phyloP scores from a whole-genome alignment of 192 early-diverging fungal species.

The Phycomyces nitens region DNA sequence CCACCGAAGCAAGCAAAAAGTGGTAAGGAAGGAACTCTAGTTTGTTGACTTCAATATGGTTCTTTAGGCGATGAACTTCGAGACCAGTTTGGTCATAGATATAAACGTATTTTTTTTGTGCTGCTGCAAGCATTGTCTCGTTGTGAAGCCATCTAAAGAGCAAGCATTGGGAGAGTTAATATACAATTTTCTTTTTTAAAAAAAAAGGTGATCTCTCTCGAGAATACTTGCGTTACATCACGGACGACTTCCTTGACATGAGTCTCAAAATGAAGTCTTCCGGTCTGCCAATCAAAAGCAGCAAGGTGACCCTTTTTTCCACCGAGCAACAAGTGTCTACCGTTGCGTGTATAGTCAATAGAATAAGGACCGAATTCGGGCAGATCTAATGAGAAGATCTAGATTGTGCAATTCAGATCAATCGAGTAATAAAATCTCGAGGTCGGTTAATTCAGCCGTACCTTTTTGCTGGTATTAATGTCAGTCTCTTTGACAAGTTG shows the following conservation, averaged over 20 bases:
- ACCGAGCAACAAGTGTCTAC: slow-evolving; percentile 69
- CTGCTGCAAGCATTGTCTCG: slow-evolving; percentile 89
- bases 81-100: slow-evolving; percentile 90
- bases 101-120: slow-evolving; percentile 93
- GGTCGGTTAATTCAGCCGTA: too few species aligned
- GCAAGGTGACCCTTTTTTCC: slow-evolving; percentile 86
- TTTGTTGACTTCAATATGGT: slow-evolving; percentile 77
- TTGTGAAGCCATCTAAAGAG: slow-evolving; percentile 85
- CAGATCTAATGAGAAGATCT: slow-evolving; percentile 78
- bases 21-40: slow-evolving; percentile 93
- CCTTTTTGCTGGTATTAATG: slow-evolving; percentile 67
- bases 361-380: slow-evolving; percentile 82
- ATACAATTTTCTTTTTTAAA: background rate
- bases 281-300: slow-evolving; percentile 85
- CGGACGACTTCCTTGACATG: slow-evolving; percentile 87
- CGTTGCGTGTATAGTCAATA: slow-evolving; percentile 89
- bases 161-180: background rate
- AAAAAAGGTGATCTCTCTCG: background rate
- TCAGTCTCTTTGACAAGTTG: slow-evolving; percentile 68
- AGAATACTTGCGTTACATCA: slow-evolving; percentile 68
- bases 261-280: slow-evolving; percentile 73
- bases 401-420: slow-evolving; percentile 7
- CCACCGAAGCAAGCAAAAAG: slow-evolving; percentile 80
- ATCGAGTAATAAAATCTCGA: too few species aligned
- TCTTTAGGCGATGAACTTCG: slow-evolving; percentile 84